Evolutionary conservation across 768 basidiomycete species (phyloP), one percentile per base, ranked within the genome.

Genomic region (Suillus sp.): DNA sequence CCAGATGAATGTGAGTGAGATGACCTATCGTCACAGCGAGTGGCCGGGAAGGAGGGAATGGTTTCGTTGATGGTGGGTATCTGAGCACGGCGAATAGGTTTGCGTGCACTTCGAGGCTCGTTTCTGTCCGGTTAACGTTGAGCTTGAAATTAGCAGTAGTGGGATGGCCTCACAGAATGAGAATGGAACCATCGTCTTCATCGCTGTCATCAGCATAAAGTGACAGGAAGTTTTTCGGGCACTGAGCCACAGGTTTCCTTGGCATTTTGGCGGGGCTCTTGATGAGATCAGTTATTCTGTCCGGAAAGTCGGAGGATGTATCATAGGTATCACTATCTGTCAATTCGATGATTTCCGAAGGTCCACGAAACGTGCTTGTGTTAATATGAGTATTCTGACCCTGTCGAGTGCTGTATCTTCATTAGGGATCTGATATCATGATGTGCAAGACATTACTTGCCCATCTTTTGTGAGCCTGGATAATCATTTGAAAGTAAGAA

Each of bases 31-130:
- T 57, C 54, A 51, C 62, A 59, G 37, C 38, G 53, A 22, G 18
- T 51, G n/a, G 8, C 27, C 25, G 11, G 4, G 10, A 40, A 32
- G 18, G 50, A 57, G 32, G 60, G 43, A 63, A 60, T 22, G 3
- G 20, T 4, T 4, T 38, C 42, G 6, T 53, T n/a, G 11, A 53
- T 20, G 7, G 51, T 13, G 18, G 5, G 20, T 37, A 42, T 65
- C 64, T 57, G 67, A 54, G 50, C 66, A 7, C 37, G 65, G 6
- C 67, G 78, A 35, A 84, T 64, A 4, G 84, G 86, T 67, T 77
- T 86, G 34, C 78, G 78, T 16, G 82, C 78, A 56, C 76, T 76
- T 59, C 72, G 81, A 9, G 85, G 83, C 62, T 87, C 86, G 65
- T 88, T 75, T 48, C 78, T 78, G 55, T 32, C 56, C 20, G 42